Conservation (phyloP, 164 flowering plant species). For the Cinnamomum micranthum region DNA sequence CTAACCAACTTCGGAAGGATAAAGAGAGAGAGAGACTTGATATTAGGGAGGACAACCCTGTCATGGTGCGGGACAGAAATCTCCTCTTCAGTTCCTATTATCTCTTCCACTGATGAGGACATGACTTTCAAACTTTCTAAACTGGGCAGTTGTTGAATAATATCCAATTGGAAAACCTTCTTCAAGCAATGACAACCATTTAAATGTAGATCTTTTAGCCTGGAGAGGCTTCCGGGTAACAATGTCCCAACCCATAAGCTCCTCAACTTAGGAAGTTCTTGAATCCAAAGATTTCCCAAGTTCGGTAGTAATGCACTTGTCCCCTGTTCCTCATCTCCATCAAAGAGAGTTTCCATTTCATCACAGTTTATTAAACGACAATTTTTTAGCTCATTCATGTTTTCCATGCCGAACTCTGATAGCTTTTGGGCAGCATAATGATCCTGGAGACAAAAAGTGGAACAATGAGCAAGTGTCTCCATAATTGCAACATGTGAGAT, state of each 20-base stretch:
- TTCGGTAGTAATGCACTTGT: neutral
- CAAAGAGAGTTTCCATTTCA: constrained; percentile 7
- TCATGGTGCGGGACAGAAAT: too few relatives aligned
- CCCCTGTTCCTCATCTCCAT: neutral
- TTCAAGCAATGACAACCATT: constrained; percentile 5
- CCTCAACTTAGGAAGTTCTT: neutral
- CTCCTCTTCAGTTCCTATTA: neutral
- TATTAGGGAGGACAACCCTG: too few relatives aligned
- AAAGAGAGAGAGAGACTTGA: too few relatives aligned
- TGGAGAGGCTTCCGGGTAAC: neutral
- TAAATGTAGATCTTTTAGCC: neutral
- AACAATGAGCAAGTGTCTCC: neutral
- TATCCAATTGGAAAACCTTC: neutral
- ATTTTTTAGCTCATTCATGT: constrained; percentile 1
- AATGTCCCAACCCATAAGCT: constrained; percentile 8
- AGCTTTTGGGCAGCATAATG: constrained; percentile 7
- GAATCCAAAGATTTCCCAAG: neutral
- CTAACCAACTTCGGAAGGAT: too few relatives aligned
- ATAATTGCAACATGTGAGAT: neutral
- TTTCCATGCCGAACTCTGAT: constrained; percentile 9
- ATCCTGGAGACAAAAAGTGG: constrained; percentile 6
- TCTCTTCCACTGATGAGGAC: constrained; percentile 1
- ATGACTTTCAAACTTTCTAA: constrained; percentile 8
- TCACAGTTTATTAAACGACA: constrained; percentile 14
- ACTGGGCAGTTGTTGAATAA: constrained; percentile 4